These are phyloP conservation scores for Cryptococcus sp. DNA, from an alignment of 1,284 basidiomycete species.

Conservation along the genomic window DNA sequence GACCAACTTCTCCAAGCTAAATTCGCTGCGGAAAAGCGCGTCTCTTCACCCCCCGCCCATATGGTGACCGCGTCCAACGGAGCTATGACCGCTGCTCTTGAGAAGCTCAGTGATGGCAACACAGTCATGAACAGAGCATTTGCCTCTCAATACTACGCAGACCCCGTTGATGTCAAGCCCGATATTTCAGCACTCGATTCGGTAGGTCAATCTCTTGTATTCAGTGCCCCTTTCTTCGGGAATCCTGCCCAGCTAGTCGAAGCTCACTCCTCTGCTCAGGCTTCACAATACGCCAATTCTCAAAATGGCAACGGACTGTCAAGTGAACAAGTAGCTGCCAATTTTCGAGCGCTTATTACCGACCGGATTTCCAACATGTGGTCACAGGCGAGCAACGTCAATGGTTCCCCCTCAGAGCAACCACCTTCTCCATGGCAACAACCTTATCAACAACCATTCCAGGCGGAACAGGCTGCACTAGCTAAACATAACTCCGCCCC, in stretches of 20 bases:
- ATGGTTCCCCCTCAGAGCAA: too few species aligned
- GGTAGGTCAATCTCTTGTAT: too few species aligned
- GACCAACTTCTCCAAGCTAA: background rate
- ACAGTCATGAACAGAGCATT: constrained; percentile 1
- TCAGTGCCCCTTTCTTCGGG: too few species aligned
- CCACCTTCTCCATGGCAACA: too few species aligned
- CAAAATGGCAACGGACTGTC: background rate
- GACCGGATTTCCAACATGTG: constrained; percentile 3
- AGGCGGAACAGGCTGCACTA: too few species aligned
- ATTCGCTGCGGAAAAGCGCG: constrained; percentile 1
- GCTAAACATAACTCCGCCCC: too few species aligned
- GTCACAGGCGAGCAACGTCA: too few species aligned
- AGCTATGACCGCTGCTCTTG: background rate
- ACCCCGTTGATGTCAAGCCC: background rate
- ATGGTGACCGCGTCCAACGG: background rate
- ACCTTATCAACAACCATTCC: too few species aligned
- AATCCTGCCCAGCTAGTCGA: background rate
- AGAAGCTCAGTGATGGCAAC: background rate
- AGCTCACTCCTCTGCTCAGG: too few species aligned
- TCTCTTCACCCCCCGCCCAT: background rate
- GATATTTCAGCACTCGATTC: background rate
- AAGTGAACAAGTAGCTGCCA: constrained; percentile 1
- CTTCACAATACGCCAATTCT: background rate
- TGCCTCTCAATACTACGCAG: background rate
- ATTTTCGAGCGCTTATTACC: constrained; percentile 1